A percentile compares a stretch with the other conserved stretches of the same genome.
Conservation (phyloP, 148 eudicot genomes). For the Fagopyrum esculentum region DNA sequence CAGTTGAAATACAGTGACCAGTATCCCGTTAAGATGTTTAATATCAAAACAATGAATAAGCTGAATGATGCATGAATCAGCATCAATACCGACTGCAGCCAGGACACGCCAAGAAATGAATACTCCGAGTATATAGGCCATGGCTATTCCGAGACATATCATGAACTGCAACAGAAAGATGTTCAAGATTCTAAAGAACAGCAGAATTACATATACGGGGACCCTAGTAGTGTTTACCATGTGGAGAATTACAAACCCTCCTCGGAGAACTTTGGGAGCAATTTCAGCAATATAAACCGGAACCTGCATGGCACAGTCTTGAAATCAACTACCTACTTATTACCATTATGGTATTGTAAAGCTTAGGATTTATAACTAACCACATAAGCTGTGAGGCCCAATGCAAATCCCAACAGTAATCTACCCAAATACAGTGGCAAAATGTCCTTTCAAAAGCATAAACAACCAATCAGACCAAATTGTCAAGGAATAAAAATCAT, state of each 20-base stretch:
- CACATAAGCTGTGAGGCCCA: constrained; percentile 18
- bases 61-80: background rate
- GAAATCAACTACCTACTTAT: background rate
- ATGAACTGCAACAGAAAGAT: constrained; percentile 16
- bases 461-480: background rate
- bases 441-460: constrained; percentile 17
- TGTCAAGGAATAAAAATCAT: background rate
- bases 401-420: constrained; percentile 24
- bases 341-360: background rate
- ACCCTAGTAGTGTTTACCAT: constrained; percentile 15
- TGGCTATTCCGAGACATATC: constrained; percentile 18
- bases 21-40: background rate
- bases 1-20: background rate
- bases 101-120: constrained; percentile 31
- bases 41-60: background rate
- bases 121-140: constrained; percentile 21
- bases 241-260: constrained; percentile 17
- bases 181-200: too few species aligned
- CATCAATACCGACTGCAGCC: constrained; percentile 25
- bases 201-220: too few species aligned
- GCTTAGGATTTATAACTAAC: constrained; percentile 17
- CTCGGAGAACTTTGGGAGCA: constrained; percentile 25
- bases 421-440: constrained; percentile 31
- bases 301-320: constrained; percentile 2
- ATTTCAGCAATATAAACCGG: constrained; percentile 29